Conservation (phyloP, 2,329 filamentous ascomycete species). For the Pezicula carpinea region DNA sequence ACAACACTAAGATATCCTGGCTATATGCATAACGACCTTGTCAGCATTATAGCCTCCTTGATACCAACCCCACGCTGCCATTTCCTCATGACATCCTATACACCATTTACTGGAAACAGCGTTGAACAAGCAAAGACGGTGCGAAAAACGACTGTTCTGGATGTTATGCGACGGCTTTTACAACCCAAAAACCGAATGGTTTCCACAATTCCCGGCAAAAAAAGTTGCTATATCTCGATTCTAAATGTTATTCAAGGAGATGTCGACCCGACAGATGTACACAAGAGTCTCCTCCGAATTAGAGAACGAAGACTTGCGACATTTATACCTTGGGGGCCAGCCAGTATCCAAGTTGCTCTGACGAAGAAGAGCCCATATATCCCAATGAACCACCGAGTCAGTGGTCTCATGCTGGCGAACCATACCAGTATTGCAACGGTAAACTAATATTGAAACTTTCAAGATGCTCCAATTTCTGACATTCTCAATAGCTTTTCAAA, state of each 20-base stretch:
- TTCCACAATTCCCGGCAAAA: conserved; percentile 89
- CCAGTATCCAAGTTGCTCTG: conserved; percentile 93
- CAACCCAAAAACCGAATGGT: conserved; percentile 99
- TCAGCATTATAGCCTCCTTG: conserved; percentile 91
- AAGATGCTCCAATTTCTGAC: background rate
- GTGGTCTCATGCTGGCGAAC: conserved; percentile 95
- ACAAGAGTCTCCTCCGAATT: conserved; percentile 95
- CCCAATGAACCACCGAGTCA: conserved; percentile 88
- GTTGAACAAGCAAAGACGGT: conserved; percentile 97
- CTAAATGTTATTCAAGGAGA: conserved; percentile 99
- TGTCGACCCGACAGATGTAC: conserved; percentile 94
- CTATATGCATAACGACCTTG: conserved; percentile 99
- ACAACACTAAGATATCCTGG: conserved; percentile 95
- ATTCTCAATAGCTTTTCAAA: conserved; percentile 67
- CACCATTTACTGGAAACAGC: conserved; percentile 92
- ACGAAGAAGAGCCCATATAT: conserved; percentile 97
- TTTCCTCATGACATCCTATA: conserved; percentile 98
- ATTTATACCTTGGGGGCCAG: conserved; percentile 97
- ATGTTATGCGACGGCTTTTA: conserved; percentile 92
- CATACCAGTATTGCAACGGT: conserved; percentile 94
- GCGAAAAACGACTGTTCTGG: conserved; percentile 93
- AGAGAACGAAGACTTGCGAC: conserved; percentile 89
- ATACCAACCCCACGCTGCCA: conserved; percentile 96
- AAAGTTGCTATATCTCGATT: conserved; percentile 98
- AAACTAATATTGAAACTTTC: conserved; percentile 28